A percentile compares a stretch with the other conserved stretches of the same genome.
These are phyloP conservation scores for Botrytis medusae DNA, from an alignment of 2,329 filamentous ascomycete species.

Conservation along the genomic window DNA sequence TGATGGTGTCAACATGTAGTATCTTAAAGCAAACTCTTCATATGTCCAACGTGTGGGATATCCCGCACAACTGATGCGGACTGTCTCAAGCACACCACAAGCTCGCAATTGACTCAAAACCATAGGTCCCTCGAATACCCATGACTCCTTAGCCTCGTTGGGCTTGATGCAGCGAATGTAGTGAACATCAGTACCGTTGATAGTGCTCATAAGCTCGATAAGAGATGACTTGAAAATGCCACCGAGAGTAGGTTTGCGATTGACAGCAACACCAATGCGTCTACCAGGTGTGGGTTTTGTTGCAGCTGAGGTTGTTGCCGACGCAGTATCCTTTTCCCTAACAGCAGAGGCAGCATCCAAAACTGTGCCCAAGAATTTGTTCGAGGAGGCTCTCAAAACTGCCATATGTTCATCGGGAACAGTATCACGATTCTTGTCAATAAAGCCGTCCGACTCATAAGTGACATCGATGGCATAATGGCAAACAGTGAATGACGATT, in stretches of 20 bases:
- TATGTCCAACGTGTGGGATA: slow-evolving; percentile 99
- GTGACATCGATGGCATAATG: slow-evolving; percentile 98
- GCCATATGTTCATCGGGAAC: slow-evolving; percentile 98
- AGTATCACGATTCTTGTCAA: slow-evolving; percentile 98
- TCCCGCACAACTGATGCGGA: slow-evolving; percentile 94
- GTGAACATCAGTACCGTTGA: slow-evolving; percentile 96
- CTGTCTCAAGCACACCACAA: slow-evolving; percentile 97
- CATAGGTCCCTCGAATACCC: slow-evolving; percentile 99
- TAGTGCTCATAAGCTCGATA: slow-evolving; percentile 97
- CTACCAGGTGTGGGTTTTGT: slow-evolving; percentile 78
- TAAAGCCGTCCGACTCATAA: slow-evolving; percentile 98
- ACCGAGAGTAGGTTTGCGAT: slow-evolving; percentile 93
- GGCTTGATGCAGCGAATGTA: slow-evolving; percentile 99
- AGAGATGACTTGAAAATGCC: slow-evolving; percentile 98
- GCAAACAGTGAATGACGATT: slow-evolving; percentile 95
- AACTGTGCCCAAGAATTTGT: slow-evolving; percentile 80
- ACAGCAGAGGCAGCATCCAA: slow-evolving; percentile 82
- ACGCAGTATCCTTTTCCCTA: slow-evolving; percentile 80
- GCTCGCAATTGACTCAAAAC: slow-evolving; percentile 94
- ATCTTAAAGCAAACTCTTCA: slow-evolving; percentile 94
- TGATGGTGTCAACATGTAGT: slow-evolving; percentile 96
- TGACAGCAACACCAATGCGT: slow-evolving; percentile 87
- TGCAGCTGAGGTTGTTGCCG: slow-evolving; percentile 60
- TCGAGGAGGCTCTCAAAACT: slow-evolving; percentile 79
- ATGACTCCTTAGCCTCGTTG: slow-evolving; percentile 93